A percentile compares a stretch with the other conserved stretches of the same genome.
Evolutionary conservation across 2,329 filamentous ascomycete genomes (phyloP).

Genomic region (Aspergillus caelatus): DNA sequence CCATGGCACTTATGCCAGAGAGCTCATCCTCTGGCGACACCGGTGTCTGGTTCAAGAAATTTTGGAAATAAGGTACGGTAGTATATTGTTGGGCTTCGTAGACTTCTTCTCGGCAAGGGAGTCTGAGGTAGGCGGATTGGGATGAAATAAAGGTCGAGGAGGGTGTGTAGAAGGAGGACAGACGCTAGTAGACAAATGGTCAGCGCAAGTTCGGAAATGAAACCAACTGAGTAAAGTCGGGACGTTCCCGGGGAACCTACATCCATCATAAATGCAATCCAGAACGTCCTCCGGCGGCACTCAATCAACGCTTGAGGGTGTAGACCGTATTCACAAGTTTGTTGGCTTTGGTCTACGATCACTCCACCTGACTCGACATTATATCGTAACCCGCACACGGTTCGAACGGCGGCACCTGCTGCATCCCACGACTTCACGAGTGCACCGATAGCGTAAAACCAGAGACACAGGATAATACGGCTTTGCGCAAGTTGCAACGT

Average conservation of each 20-base stretch:
- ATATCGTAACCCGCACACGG: conserved; percentile 62
- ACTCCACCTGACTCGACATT: conserved; percentile 63
- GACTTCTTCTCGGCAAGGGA: conserved; percentile 63
- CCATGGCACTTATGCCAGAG: conserved; percentile 55
- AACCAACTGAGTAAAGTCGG: conserved; percentile 15
- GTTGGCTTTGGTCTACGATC: conserved; percentile 48
- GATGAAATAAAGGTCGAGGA: conserved; percentile 60
- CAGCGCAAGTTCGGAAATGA: conserved; percentile 14
- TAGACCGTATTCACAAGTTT: conserved; percentile 59
- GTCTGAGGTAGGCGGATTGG: conserved; percentile 67
- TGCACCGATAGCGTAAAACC: conserved; percentile 65
- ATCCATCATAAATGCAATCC: conserved; percentile 72
- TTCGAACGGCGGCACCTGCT: conserved; percentile 63
- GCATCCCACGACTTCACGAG: conserved; percentile 65
- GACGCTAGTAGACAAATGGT: conserved; percentile 47
- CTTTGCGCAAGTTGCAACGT: conserved; percentile 69
- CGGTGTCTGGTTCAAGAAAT: conserved; percentile 48
- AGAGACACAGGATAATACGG: conserved; percentile 67
- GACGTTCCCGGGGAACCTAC: conserved; percentile 39
- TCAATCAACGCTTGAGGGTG: conserved; percentile 63
- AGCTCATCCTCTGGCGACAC: conserved; percentile 41
- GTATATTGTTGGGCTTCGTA: conserved; percentile 65
- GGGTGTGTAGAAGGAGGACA: conserved; percentile 61
- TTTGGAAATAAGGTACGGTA: conserved; percentile 64
- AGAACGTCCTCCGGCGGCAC: conserved; percentile 70